Evolutionary conservation across 176 grass and related monocot species (phyloP), one percentile per base, ranked within the genome.

Genomic region (Aegilops tauschii): DNA sequence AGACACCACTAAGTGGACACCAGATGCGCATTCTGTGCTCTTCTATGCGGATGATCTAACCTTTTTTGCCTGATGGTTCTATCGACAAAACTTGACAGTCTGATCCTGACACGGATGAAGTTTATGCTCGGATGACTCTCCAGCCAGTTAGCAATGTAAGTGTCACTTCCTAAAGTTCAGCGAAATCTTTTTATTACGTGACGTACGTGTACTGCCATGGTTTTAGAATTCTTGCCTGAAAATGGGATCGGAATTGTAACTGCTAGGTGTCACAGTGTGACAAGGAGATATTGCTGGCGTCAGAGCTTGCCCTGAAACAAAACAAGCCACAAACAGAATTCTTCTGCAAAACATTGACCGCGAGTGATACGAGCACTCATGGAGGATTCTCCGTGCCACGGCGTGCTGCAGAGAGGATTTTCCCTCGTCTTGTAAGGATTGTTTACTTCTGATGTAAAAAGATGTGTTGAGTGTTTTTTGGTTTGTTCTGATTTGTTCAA

Each of bases 291-390:
- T 82, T 95, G 78, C 83, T 89, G 61, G 85, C 84, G 71, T 80
- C 90, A 82, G 90, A 95, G 34, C 84, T 90, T 80, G 88, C 88
- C 27, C 78, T 90, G 63, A 90, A 90, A 71, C 93, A 95, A 82
- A 80, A 84, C 39, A 90, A 77, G 67, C 40, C 84, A 65, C 93
- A 82, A 56, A 91, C 63, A 76, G 93, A 95, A 64, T 93, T 95
- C 89, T 95, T 95, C 40, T 95, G 93, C 86, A 95, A 95, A 87
- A 95, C 89, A 76, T 79, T 95, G 37, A 95, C 93, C 34, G 91
- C 93, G 25, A 95, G 93, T 91, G 93, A 95, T 85, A 95, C 93
- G 85, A 95, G 93, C 86, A 95, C 93, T 31, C 93, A 95, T 61
- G 93, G 93, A 85, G 93, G 93, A 40, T 95, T 95, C 85, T 95